Evolutionary conservation across 140 eudicot genomes (phyloP).

Genomic region (Eryngium alpinum): DNA sequence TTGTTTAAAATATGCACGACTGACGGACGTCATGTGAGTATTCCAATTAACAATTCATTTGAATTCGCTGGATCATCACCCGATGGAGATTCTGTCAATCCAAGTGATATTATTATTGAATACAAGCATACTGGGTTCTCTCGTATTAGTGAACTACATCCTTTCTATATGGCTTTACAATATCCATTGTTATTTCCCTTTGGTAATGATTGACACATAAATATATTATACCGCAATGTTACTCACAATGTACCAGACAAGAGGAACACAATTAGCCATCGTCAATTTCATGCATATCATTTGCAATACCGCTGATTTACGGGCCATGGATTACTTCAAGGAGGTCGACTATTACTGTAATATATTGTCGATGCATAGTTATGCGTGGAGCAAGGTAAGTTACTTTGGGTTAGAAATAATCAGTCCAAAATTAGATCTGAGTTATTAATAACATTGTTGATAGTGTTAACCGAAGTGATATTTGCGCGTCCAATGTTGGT

Average conservation of each 20-base stretch:
- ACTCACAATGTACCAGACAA: not conserved
- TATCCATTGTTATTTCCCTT: slow-evolving; percentile 6
- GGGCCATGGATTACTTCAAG: not conserved
- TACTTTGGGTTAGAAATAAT: not conserved
- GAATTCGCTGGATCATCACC: not conserved
- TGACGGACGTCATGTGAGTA: not conserved
- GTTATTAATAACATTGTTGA: slow-evolving; percentile 15
- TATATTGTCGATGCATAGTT: not conserved
- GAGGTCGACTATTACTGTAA: not conserved
- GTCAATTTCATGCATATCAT: not conserved
- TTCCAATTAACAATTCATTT: not conserved
- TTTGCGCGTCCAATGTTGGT: not conserved
- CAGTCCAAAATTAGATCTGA: not conserved
- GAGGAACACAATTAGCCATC: not conserved
- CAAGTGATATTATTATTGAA: not conserved
- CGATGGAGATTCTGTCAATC: not conserved
- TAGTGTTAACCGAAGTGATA: not conserved
- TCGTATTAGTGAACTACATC: not conserved
- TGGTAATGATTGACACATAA: not conserved
- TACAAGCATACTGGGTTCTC: not conserved
- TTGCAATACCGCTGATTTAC: not conserved
- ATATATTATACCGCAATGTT: not conserved
- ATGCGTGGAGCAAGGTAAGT: not conserved
- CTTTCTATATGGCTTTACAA: slow-evolving; percentile 5
- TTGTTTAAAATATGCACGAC: no score